Evolutionary conservation across 805 yeast species (phyloP).

Genomic region (Saccharomyces jurei): DNA sequence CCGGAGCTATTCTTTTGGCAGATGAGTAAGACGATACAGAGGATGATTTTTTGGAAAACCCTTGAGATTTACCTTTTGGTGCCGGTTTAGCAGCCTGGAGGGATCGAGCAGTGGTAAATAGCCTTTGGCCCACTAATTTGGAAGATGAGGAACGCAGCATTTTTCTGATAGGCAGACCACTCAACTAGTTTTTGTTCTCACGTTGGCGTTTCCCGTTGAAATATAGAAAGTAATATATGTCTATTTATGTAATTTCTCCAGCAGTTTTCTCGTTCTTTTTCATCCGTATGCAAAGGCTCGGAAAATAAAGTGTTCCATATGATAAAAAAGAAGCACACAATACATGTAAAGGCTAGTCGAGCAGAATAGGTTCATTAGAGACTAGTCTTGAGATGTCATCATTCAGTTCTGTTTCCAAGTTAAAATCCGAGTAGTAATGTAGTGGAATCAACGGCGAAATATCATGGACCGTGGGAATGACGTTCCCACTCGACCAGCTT

Average conservation of each 20-base stretch:
- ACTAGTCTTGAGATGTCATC: not conserved
- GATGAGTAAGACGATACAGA: conserved; percentile 7
- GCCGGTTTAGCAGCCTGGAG: conserved; percentile 9
- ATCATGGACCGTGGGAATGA: not conserved
- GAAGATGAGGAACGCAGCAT: not conserved
- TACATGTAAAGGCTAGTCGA: not conserved
- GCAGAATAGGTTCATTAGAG: not conserved
- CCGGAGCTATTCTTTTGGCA: conserved; percentile 22
- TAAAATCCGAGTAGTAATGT: not conserved
- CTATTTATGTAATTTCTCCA: not conserved
- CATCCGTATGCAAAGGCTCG: not conserved
- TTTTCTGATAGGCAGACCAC: not conserved
- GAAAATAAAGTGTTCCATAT: not conserved
- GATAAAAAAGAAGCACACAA: not conserved
- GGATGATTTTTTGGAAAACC: conserved; percentile 21
- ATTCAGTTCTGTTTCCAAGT: not conserved
- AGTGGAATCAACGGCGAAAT: conserved; percentile 4
- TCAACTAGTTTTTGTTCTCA: conserved; percentile 15
- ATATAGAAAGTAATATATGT: not conserved
- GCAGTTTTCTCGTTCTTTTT: not conserved
- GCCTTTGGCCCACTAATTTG: not conserved
- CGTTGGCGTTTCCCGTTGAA: conserved; percentile 62
- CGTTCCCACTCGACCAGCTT: conserved; percentile 4
- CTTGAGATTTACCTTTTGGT: conserved; percentile 23
- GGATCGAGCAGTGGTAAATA: not conserved